These are phyloP conservation scores for Linum usitatissimum DNA, from an alignment of 345 rosid species.

Conservation along the genomic window DNA sequence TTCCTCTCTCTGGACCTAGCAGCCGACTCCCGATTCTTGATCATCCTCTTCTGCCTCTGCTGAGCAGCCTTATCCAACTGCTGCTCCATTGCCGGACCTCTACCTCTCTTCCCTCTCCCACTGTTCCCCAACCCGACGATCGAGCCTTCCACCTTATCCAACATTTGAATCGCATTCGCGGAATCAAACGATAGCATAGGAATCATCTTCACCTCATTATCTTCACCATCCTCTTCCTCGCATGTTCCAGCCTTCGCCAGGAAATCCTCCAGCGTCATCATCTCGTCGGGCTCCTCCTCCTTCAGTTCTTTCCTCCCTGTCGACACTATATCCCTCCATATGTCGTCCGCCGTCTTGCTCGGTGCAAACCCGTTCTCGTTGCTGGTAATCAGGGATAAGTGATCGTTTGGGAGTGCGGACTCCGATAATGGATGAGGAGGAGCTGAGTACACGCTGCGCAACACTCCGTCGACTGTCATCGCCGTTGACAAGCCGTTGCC, in stretches of 20 bases:
- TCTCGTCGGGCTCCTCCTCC: conserved; percentile 56
- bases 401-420: conserved; percentile 30
- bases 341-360: conserved; percentile 46
- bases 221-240: not conserved
- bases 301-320: conserved; percentile 51
- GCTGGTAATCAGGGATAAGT: conserved; percentile 28
- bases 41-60: conserved; percentile 96
- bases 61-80: conserved; percentile 76
- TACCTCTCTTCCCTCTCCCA: conserved; percentile 69
- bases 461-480: conserved; percentile 41
- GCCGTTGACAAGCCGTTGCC: conserved; percentile 12
- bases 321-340: conserved; percentile 78
- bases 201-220: conserved; percentile 21
- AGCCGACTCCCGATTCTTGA: conserved; percentile 94
- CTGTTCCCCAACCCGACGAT: conserved; percentile 41
- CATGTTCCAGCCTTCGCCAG: conserved; percentile 21
- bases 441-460: conserved; percentile 23
- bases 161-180: conserved; percentile 37
- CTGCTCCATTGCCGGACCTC: conserved; percentile 45
- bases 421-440: conserved; percentile 20
- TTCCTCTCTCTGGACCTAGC: conserved; percentile 95
- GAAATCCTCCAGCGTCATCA: conserved; percentile 93
- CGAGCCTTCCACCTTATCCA: conserved; percentile 46
- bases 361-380: not conserved
- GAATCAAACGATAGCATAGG: conserved; percentile 39